Evolutionary conservation across 176 grass and related monocot genomes (phyloP).

Genomic region (Rhynchospora tenuis): DNA sequence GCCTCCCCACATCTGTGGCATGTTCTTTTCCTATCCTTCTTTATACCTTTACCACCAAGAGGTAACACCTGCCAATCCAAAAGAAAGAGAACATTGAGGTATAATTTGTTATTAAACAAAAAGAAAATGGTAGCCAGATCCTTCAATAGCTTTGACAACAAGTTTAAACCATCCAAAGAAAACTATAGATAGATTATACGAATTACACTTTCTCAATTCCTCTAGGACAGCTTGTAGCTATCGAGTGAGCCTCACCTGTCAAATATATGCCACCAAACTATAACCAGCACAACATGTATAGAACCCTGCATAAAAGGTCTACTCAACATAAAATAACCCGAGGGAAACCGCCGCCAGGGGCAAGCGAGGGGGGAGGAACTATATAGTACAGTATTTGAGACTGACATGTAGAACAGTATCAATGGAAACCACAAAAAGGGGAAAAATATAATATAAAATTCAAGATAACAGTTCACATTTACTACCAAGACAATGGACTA

Average conservation of each 20-base stretch:
- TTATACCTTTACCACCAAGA: conserved; percentile 40
- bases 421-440: too few species aligned
- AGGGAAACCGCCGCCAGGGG: too few species aligned
- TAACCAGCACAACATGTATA: conserved; percentile 1
- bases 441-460: too few species aligned
- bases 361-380: too few species aligned
- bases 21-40: conserved; percentile 34
- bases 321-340: conserved; percentile 1
- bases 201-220: background rate
- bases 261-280: conserved; percentile 6
- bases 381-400: background rate
- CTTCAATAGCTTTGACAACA: background rate
- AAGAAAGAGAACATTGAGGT: background rate
- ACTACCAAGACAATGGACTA: too few species aligned
- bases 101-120: background rate
- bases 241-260: background rate
- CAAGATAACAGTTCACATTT: too few species aligned
- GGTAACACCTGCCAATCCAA: conserved; percentile 42
- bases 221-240: background rate
- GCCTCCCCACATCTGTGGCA: conserved; percentile 65
- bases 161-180: background rate
- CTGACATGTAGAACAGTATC: background rate
- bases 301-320: conserved; percentile 20
- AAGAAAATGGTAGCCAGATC: background rate
- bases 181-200: background rate